Conservation (phyloP, 139 green algal genomes). For the Chlamydomonas sp. region DNA sequence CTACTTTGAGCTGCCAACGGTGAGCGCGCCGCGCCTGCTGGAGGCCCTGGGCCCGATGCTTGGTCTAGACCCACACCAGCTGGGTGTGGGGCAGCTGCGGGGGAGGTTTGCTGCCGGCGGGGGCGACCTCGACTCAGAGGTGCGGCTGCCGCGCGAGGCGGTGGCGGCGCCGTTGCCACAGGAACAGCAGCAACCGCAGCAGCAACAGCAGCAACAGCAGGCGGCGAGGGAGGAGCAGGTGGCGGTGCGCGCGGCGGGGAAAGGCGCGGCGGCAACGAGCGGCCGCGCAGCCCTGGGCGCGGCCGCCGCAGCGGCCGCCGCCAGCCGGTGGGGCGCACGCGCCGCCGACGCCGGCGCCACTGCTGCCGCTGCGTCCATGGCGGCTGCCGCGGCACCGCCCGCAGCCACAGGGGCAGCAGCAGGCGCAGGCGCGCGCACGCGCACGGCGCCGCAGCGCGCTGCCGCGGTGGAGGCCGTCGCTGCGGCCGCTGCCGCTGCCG, state of each 20-base stretch:
- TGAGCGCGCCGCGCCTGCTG: slow-evolving; percentile 17
- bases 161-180: neutral
- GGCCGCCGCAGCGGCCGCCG: neutral
- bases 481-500: neutral
- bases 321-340: neutral
- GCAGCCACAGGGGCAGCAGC: too few species aligned
- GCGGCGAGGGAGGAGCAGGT: neutral
- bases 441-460: too few species aligned
- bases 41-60: slow-evolving; percentile 16
- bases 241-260: too few species aligned
- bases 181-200: neutral
- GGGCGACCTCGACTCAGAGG: too few species aligned
- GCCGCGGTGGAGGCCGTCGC: too few species aligned
- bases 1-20: slow-evolving; percentile 13
- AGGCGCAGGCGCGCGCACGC: too few species aligned
- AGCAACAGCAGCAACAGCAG: neutral
- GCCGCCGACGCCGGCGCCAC: too few species aligned
- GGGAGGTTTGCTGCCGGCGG: too few species aligned
- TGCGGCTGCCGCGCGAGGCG: neutral
- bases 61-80: slow-evolving; percentile 6
- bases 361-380: too few species aligned
- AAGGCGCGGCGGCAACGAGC: neutral
- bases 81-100: too few species aligned
- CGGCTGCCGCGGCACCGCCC: too few species aligned
- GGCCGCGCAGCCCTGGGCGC: neutral